Percentiles rank a stretch among this genome's conserved stretches.
phyloP scores from a whole-genome alignment of 148 eudicot species.

The Cornus suecica region DNA sequence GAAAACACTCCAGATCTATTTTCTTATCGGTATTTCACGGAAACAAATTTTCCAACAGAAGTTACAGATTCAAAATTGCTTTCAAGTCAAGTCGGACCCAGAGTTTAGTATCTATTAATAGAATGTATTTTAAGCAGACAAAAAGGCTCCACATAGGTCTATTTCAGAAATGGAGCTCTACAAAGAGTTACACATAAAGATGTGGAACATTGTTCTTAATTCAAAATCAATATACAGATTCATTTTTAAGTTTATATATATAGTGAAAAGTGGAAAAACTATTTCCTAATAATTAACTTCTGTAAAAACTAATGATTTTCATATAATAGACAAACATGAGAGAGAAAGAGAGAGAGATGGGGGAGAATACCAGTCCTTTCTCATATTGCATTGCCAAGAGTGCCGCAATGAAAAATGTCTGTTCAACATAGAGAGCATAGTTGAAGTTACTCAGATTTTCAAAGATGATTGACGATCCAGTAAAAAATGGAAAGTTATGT shows the following conservation, averaged over 20 bases:
- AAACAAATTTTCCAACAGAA: neutral
- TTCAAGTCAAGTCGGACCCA: neutral
- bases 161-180: neutral
- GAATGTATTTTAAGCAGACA: neutral
- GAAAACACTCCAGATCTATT: neutral
- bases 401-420: conserved; percentile 98
- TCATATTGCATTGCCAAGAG: conserved; percentile 97
- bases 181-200: neutral
- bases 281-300: too few species aligned
- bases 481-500: neutral
- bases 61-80: neutral
- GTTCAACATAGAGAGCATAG: conserved; percentile 24
- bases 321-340: neutral
- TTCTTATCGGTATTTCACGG: neutral
- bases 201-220: too few species aligned
- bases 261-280: too few species aligned
- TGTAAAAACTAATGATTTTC: neutral
- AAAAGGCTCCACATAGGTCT: neutral
- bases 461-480: neutral
- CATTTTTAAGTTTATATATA: too few species aligned
- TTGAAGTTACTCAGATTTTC: conserved; percentile 9
- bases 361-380: conserved; percentile 71
- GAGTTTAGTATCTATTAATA: neutral
- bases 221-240: too few species aligned
- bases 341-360: neutral